Evolutionary conservation across 176 grass and related monocot genomes (phyloP).

Genomic region (Cenchrus fungigraminus): DNA sequence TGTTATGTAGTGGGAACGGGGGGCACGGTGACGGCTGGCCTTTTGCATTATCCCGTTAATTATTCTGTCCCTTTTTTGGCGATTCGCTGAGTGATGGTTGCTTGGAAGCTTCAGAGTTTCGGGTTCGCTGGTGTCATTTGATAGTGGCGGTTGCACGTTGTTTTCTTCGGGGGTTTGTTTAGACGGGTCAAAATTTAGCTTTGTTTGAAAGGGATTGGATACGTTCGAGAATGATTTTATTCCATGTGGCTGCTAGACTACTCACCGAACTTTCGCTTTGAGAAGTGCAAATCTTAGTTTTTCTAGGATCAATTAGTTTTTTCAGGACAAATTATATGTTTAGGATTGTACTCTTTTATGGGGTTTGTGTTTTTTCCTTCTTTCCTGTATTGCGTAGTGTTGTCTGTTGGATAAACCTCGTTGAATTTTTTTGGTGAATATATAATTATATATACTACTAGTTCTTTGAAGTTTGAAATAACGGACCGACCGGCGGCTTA

Average conservation of each 20-base stretch:
- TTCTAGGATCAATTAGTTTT: too few species aligned
- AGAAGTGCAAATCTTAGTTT: too few species aligned
- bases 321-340: too few species aligned
- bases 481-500: neutral
- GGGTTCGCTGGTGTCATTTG: neutral
- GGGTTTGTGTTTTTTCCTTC: too few species aligned
- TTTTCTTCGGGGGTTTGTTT: neutral
- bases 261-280: neutral
- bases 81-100: constrained; percentile 19
- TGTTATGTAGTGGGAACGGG: constrained; percentile 25
- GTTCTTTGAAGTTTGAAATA: neutral
- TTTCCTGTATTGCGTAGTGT: too few species aligned
- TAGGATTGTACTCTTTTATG: too few species aligned
- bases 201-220: neutral
- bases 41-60: neutral
- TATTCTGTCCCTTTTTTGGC: neutral
- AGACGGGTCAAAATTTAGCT: constrained; percentile 9
- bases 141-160: neutral
- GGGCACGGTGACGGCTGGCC: neutral
- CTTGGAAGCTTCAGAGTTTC: constrained; percentile 49
- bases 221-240: neutral
- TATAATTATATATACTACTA: too few species aligned
- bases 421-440: too few species aligned
- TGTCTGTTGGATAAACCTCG: too few species aligned
- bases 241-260: neutral